Percentiles rank a stretch among this genome's conserved stretches.
These are phyloP conservation scores for Trichoderma orchidacearum DNA, from an alignment of 495 filamentous ascomycete species.

Conservation along the genomic window DNA sequence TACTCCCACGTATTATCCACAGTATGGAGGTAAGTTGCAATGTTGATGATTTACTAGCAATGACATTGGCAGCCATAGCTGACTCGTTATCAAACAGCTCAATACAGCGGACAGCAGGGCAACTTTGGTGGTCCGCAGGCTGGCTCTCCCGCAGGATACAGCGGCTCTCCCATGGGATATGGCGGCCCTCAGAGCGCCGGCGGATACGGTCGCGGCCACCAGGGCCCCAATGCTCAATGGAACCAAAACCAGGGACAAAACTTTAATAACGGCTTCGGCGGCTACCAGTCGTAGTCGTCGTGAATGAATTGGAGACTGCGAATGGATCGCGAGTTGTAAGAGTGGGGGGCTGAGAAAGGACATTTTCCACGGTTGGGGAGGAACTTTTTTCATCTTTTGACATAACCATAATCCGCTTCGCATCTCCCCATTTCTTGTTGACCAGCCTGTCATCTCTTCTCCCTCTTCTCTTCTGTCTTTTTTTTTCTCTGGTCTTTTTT, in stretches of 20 bases:
- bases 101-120: slow-evolving; percentile 38
- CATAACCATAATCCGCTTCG: background rate
- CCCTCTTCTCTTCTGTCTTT: slow-evolving; percentile 12
- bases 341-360: background rate
- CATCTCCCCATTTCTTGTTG: background rate
- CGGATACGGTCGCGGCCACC: slow-evolving; percentile 73
- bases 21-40: slow-evolving; percentile 65
- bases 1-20: slow-evolving; percentile 81
- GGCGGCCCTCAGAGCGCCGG: slow-evolving; percentile 57
- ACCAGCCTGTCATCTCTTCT: slow-evolving; percentile 14
- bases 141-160: slow-evolving; percentile 46
- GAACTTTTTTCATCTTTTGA: slow-evolving; percentile 1
- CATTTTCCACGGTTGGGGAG: background rate
- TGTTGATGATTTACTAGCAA: slow-evolving; percentile 23
- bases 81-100: slow-evolving; percentile 20
- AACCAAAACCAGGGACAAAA: slow-evolving; percentile 45
- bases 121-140: slow-evolving; percentile 38
- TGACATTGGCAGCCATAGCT: background rate
- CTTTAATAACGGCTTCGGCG: slow-evolving; percentile 45
- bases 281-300: slow-evolving; percentile 38
- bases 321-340: background rate
- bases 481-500: slow-evolving; percentile 11
- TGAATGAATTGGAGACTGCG: background rate
- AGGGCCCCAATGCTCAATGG: slow-evolving; percentile 61
- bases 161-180: slow-evolving; percentile 47